Conservation (phyloP, 352 stramenopile species). For the Phytophthora pluvialis region DNA sequence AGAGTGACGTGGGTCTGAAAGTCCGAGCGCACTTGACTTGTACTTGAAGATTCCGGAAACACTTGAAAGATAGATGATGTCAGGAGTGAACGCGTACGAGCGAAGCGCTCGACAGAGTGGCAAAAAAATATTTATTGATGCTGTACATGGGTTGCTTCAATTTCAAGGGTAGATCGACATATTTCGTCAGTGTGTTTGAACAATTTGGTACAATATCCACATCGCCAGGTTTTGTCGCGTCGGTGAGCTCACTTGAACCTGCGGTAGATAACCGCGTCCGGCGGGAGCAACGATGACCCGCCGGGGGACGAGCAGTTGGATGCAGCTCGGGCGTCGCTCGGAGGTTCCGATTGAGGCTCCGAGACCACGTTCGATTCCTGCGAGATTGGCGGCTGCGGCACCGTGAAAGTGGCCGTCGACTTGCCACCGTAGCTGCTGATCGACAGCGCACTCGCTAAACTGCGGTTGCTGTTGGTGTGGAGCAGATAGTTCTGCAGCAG, state of each 20-base stretch:
- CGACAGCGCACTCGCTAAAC: conserved; percentile 47
- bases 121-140: conserved; percentile 37
- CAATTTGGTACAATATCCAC: conserved; percentile 38
- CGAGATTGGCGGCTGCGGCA: conserved; percentile 30
- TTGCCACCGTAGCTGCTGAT: conserved; percentile 50
- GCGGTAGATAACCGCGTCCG: conserved; percentile 26
- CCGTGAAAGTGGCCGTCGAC: background rate
- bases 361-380: conserved; percentile 36
- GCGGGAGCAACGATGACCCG: conserved; percentile 16
- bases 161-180: conserved; percentile 20
- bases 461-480: conserved; percentile 58
- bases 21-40: background rate
- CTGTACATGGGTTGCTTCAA: conserved; percentile 27
- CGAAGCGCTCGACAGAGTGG: conserved; percentile 5
- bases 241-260: conserved; percentile 28
- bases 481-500: conserved; percentile 65
- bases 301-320: conserved; percentile 22
- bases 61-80: no score
- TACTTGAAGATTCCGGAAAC: background rate
- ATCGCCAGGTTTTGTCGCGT: conserved; percentile 5
- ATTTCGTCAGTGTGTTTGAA: conserved; percentile 27
- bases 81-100: background rate
- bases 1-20: no score
- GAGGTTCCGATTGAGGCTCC: conserved; percentile 29
- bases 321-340: conserved; percentile 25